Evolutionary conservation across 1,284 basidiomycete genomes (phyloP).

Genomic region (Austropuccinia psidii): DNA sequence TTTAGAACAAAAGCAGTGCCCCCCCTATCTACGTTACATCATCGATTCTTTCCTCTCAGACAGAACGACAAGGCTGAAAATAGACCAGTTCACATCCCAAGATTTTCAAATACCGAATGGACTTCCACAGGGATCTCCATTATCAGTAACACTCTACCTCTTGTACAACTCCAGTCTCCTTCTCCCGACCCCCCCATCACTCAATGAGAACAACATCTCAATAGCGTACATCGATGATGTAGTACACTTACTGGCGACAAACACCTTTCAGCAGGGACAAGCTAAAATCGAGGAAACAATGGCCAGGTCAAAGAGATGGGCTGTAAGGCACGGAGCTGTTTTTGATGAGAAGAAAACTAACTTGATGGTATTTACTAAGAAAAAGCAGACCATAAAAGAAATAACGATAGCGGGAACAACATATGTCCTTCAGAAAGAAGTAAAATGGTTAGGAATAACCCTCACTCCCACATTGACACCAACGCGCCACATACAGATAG

Average conservation of each 20-base stretch:
- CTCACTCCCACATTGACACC: not conserved
- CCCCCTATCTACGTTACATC: not conserved
- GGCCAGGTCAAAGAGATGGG: not conserved
- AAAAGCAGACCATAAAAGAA: not conserved
- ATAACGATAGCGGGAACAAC: not conserved
- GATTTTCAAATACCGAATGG: not conserved
- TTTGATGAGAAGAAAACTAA: conserved; percentile 14
- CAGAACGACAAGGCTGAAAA: not conserved
- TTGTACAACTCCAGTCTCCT: conserved; percentile 19
- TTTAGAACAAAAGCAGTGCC: not conserved
- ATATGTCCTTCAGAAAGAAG: not conserved
- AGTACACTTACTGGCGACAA: not conserved
- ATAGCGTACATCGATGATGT: conserved; percentile 22
- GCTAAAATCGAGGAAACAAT: not conserved
- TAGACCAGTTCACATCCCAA: not conserved
- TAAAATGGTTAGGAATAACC: not conserved
- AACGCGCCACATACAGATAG: not conserved
- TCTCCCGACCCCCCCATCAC: not conserved
- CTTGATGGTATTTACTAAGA: not conserved
- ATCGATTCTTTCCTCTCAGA: not conserved
- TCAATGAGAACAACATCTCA: not conserved
- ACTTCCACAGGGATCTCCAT: conserved; percentile 7
- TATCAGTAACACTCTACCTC: not conserved
- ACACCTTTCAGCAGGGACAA: not conserved
- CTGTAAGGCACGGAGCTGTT: not conserved